Conservation (phyloP, 2,329 filamentous ascomycete genomes). For the Zymoseptoria ardabiliae region DNA sequence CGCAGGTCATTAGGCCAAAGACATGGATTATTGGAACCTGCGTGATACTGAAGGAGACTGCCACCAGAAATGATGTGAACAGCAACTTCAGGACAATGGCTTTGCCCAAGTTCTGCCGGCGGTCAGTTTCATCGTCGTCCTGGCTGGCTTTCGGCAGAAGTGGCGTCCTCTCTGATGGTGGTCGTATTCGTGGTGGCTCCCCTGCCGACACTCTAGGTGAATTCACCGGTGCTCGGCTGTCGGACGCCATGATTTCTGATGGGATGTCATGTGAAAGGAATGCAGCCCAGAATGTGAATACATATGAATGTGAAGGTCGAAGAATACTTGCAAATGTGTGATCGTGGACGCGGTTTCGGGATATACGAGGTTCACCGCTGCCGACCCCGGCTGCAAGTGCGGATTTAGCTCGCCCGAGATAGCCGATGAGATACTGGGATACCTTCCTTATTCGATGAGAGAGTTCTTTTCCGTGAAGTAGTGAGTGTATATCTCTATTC, state of each 20-base stretch:
- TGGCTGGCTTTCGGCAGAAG: neutral
- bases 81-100: conserved; percentile 41
- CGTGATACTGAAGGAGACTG: conserved; percentile 43
- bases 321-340: neutral
- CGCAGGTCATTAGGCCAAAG: conserved; percentile 65
- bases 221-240: neutral
- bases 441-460: neutral
- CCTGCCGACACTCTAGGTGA: neutral
- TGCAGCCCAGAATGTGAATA: neutral
- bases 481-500: neutral
- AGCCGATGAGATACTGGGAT: neutral
- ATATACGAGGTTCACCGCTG: neutral
- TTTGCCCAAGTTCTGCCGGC: conserved; percentile 17
- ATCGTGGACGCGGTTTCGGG: neutral
- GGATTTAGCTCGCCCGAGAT: neutral
- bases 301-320: neutral
- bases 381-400: neutral
- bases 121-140: neutral
- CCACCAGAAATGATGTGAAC: conserved; percentile 54
- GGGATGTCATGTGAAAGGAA: neutral
- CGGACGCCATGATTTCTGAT: neutral
- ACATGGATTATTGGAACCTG: conserved; percentile 53
- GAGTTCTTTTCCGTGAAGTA: neutral
- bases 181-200: neutral
- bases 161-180: neutral